Evolutionary conservation across 139 green algal species (phyloP).

Genomic region (Mychonastes homosphaera): DNA sequence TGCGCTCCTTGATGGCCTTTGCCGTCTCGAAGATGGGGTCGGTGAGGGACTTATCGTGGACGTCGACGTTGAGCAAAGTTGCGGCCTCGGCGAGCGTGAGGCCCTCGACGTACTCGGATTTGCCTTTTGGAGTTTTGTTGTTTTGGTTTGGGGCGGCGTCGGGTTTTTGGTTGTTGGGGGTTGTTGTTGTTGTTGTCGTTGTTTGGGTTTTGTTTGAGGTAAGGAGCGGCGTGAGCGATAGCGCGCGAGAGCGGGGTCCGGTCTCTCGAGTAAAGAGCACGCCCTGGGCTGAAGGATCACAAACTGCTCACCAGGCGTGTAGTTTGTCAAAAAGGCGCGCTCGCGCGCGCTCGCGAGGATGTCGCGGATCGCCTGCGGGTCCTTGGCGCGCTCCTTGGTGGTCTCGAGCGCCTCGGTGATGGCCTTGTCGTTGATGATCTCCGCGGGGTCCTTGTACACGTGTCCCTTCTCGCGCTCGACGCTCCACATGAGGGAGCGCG

Average conservation of each 20-base stretch:
- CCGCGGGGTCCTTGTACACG: constrained; percentile 19
- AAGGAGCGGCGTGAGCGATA: too few relatives aligned
- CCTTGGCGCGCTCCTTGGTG: constrained; percentile 33
- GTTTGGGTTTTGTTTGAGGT: too few relatives aligned
- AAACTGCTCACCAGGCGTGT: constrained; percentile 30
- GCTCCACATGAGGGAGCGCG: constrained; percentile 27
- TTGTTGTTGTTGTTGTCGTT: too few relatives aligned
- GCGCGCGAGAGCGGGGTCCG: too few relatives aligned
- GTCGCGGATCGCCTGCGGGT: constrained; percentile 22
- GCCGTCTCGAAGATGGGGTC: constrained; percentile 52
- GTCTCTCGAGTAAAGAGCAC: too few relatives aligned
- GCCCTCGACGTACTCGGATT: constrained; percentile 35
- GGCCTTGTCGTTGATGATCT: constrained; percentile 35
- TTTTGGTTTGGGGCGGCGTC: too few relatives aligned
- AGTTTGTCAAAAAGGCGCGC: constrained; percentile 40
- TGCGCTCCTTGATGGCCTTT: constrained; percentile 55
- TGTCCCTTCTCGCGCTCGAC: constrained; percentile 38
- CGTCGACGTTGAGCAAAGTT: constrained; percentile 57
- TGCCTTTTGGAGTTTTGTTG: too few relatives aligned
- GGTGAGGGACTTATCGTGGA: constrained; percentile 30
- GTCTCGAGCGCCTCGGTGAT: constrained; percentile 32
- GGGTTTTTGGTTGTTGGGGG: too few relatives aligned
- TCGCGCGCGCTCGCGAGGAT: constrained; percentile 46
- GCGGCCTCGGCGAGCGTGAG: constrained; percentile 50
- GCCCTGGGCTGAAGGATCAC: too few relatives aligned